phyloP scores from a whole-genome alignment of 140 eudicot species.

The Erigeron philadelphicus region DNA sequence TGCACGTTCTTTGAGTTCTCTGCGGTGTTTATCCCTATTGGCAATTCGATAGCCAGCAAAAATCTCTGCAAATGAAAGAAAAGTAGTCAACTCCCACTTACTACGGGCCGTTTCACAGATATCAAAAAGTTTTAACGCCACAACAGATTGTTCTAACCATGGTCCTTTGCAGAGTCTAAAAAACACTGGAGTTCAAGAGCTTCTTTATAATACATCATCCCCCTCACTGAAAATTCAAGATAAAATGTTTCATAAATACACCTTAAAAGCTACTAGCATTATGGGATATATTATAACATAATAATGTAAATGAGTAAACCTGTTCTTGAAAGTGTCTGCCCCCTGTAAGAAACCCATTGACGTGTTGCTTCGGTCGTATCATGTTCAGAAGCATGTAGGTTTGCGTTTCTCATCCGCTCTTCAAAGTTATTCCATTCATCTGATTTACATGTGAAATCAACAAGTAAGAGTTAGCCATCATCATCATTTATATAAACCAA shows the following conservation, averaged over 20 bases:
- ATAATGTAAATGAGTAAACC: slow-evolving; percentile 37
- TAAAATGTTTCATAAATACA: slow-evolving; percentile 7
- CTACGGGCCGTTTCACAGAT: too few relatives aligned
- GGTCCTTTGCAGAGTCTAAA: slow-evolving; percentile 73
- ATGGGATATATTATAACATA: background rate
- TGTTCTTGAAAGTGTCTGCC: slow-evolving; percentile 97
- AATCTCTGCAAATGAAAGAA: slow-evolving; percentile 50
- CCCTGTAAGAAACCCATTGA: slow-evolving; percentile 95
- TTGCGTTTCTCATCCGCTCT: slow-evolving; percentile 59
- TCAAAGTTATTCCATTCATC: slow-evolving; percentile 84
- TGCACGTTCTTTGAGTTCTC: slow-evolving; percentile 55
- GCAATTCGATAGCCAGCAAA: slow-evolving; percentile 73
- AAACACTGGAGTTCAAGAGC: slow-evolving; percentile 94
- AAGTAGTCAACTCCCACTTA: too few relatives aligned
- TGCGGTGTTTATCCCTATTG: slow-evolving; percentile 44
- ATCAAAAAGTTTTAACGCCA: background rate
- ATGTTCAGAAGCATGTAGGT: slow-evolving; percentile 39
- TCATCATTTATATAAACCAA: slow-evolving; percentile 3
- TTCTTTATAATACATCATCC: slow-evolving; percentile 96
- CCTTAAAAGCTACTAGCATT: background rate
- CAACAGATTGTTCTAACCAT: slow-evolving; percentile 42
- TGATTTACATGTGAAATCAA: slow-evolving; percentile 32
- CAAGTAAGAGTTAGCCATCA: slow-evolving; percentile 2
- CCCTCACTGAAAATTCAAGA: slow-evolving; percentile 57
- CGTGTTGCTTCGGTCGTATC: slow-evolving; percentile 56